Evolutionary conservation across 2,329 filamentous ascomycete genomes (phyloP), one percentile per base, ranked within the genome.

Genomic region (Fusarium sp.): DNA sequence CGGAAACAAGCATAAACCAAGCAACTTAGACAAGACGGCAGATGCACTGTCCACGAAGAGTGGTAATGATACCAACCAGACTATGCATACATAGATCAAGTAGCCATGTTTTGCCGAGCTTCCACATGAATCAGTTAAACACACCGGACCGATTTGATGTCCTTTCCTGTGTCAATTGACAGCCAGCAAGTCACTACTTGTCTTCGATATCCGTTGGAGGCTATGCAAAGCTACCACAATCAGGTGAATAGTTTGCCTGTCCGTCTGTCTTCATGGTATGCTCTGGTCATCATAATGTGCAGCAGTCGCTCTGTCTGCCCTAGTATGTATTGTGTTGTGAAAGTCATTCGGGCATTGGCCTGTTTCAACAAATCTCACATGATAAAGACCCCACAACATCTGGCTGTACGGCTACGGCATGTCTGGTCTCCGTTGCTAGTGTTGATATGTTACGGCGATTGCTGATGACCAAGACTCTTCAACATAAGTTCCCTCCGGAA

Each of bases 1-100:
- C 22, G 38, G 48, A 62, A 75, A 63, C 71, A 74, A 76, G 74
- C 69, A 76, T 75, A 59, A 73, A 64, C 58, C 72, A 67, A 50
- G 54, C 28, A 59, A 56, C 44, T 57, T 50, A 66, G 55, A 47
- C 48, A 32, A 41, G 42, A 50, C 54, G 55, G 47, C n/a, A 70
- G 45, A 58, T 72, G 64, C 30, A 62, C 44, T 36, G 24, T 22
- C 14, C 35, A 39, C 24, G 11, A 41, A 41, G 35, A 55, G 35
- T 22, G 42, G 35, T 20, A 35, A 35, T 20, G 32, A 20, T 24
- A 41, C 35, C 32, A 26, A 24, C 28, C 32, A 24, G 56, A 57
- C 32, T 44, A 41, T 53, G 50, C 30, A 53, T 26, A 36, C 30
- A 53, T 53, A 36, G 50, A 36, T 26, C 35, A 24, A 39, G 35